Evolutionary conservation across 305 asterid species (phyloP).

Genomic region (Salvia sclarea): DNA sequence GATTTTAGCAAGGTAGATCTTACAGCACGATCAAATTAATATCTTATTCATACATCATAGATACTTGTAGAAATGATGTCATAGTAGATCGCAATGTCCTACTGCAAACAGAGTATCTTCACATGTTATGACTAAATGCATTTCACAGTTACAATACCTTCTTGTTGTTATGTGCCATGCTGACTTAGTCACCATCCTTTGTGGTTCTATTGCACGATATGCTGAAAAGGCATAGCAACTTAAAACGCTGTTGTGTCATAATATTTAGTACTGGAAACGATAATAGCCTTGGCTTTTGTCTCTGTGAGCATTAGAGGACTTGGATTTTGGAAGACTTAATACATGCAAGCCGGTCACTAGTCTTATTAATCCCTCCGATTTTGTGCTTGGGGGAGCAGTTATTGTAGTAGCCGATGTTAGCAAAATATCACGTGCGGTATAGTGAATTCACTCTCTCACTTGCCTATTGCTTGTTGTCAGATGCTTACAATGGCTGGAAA

Average conservation of each 20-base stretch:
- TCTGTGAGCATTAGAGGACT: not conserved
- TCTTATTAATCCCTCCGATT: not conserved
- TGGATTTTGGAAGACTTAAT: too few relatives aligned
- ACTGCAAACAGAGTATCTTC: not conserved
- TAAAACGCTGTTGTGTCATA: not conserved
- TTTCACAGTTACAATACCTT: not conserved
- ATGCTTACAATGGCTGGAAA: not conserved
- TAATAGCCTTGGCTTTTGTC: not conserved
- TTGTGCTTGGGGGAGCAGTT: not conserved
- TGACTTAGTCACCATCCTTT: constrained; percentile 6
- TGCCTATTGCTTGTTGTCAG: not conserved
- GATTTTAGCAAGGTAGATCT: constrained; percentile 70
- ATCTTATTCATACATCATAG: constrained; percentile 1
- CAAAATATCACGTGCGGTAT: too few relatives aligned
- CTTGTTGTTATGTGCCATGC: constrained; percentile 15
- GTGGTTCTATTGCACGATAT: constrained; percentile 5
- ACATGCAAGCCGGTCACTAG: not conserved
- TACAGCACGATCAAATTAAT: constrained; percentile 21
- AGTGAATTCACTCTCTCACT: too few relatives aligned
- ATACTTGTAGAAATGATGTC: constrained; percentile 19
- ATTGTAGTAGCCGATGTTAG: not conserved
- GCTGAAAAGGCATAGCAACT: constrained; percentile 3
- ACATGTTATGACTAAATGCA: constrained; percentile 18
- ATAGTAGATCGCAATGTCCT: constrained; percentile 1
- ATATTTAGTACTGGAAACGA: constrained; percentile 4